Percentiles rank a stretch among this genome's conserved stretches.
phyloP scores from a whole-genome alignment of 2,329 filamentous ascomycete genomes.

The Dryadomyces quercivorus region DNA sequence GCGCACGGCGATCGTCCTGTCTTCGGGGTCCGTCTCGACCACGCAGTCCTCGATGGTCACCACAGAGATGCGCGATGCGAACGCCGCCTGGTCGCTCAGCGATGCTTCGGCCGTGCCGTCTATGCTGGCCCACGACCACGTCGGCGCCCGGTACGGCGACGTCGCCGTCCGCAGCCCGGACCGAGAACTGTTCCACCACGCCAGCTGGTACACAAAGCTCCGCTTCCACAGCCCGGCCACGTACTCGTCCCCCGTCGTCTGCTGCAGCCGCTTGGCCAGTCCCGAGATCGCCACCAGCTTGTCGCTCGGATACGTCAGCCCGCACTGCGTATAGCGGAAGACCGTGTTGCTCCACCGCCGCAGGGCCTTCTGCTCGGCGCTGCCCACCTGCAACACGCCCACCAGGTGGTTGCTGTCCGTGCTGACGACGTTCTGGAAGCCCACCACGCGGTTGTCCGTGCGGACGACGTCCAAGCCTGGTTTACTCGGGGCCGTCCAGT shows the following conservation, averaged over 20 bases:
- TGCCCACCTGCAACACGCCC: background rate
- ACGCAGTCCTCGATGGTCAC: background rate
- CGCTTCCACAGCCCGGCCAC: background rate
- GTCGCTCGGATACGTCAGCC: conserved; percentile 1
- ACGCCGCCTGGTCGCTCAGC: background rate
- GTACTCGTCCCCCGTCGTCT: background rate
- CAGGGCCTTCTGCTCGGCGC: no score
- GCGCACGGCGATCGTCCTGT: no score
- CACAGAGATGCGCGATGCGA: background rate
- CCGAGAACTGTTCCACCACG: background rate
- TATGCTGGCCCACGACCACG: background rate
- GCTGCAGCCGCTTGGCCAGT: background rate
- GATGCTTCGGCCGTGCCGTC: background rate
- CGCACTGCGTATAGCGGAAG: background rate
- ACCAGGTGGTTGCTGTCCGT: background rate
- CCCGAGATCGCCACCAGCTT: conserved; percentile 2
- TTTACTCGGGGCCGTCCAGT: background rate
- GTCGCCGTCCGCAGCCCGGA: background rate
- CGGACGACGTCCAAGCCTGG: background rate
- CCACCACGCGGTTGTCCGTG: background rate
- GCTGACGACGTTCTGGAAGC: no score
- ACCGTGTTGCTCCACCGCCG: background rate
- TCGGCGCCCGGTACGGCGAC: background rate
- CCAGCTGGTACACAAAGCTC: background rate
- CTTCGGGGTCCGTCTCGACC: background rate